Conservation (phyloP, 495 filamentous ascomycete genomes). For the Aspergillus bertholletiae region DNA sequence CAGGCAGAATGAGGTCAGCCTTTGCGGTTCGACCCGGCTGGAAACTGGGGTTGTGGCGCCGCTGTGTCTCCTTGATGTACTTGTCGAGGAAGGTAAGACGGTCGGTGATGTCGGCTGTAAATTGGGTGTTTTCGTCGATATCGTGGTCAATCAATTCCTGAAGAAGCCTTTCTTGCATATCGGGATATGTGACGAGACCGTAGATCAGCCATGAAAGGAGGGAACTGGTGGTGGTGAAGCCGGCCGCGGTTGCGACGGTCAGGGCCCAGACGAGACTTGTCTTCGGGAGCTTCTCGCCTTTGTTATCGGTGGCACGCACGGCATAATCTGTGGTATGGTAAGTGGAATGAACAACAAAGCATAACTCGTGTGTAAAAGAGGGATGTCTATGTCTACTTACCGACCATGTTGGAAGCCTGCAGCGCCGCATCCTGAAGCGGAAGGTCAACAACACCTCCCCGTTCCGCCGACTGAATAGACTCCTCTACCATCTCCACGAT, state of each 20-base stretch:
- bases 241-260: constrained; percentile 42
- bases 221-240: constrained; percentile 51
- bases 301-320: constrained; percentile 44
- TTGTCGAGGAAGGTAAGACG: constrained; percentile 47
- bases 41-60: constrained; percentile 52
- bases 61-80: constrained; percentile 56
- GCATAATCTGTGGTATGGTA: constrained; percentile 36
- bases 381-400: constrained; percentile 15
- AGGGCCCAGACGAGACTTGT: constrained; percentile 26
- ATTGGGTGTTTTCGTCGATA: constrained; percentile 29
- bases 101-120: constrained; percentile 37
- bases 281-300: constrained; percentile 49
- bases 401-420: constrained; percentile 43
- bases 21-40: constrained; percentile 52
- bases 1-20: constrained; percentile 48
- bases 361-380: background rate
- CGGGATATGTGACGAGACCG: constrained; percentile 42
- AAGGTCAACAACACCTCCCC: constrained; percentile 35
- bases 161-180: constrained; percentile 48
- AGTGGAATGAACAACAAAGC: background rate
- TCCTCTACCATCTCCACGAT: constrained; percentile 34
- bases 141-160: constrained; percentile 53
- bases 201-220: constrained; percentile 55
- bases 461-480: constrained; percentile 28
- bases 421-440: constrained; percentile 50